Base-by-base conservation (phyloP, 805 yeast genomes). In the Jamesozyma rosinii region DNA sequence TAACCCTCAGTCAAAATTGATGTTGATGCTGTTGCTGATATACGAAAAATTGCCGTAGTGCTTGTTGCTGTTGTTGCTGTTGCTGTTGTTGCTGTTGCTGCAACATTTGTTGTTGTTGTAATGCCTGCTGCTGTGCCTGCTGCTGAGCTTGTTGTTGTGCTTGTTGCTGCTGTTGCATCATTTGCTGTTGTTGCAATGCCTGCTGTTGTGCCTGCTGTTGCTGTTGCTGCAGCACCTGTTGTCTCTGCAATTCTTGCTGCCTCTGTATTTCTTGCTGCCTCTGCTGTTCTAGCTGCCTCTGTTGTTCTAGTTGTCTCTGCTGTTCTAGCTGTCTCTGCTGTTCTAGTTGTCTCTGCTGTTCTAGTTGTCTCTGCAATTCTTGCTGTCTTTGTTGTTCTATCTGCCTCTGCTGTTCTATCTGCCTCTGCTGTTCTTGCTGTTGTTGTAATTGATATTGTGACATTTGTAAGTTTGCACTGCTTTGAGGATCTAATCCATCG, bases 381-480 rank as follows among this genome's bases (percentile, higher is more conserved):
- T 26, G 41, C 30, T 41, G 44, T 13, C 35, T 65, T 37, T 48
- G 61, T 24, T 30, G 61, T 26, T 35, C 59, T 38, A 43, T 30
- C 22, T 35, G 42, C 19, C 35, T 36, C 6, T 21, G 39, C 15
- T 19, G 65, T 40, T 34, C 55, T 41, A 55, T 59, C 27, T 54
- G 48, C 45, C 38, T 41, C 44, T 42, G 49, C 36, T 40, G 46
- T 32, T 35, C 49, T 4, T 20, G 51, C 29, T 39, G 51, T 17
- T 41, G 58, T 31, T 49, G 55, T 29, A 50, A 53, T 43, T 49
- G 56, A 26, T 17, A 21, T n/a, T 41, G 40, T 14, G 40, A 21
- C 26, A 24, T 37, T 37, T 41, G 27, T 6, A 41, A 26, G 26
- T 19, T 32, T 6, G 37, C 19, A 13, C 32, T 35, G 13, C 17